These are phyloP conservation scores for Anisogramma anomala DNA, from an alignment of 2,329 filamentous ascomycete genomes.

Conservation along the genomic window DNA sequence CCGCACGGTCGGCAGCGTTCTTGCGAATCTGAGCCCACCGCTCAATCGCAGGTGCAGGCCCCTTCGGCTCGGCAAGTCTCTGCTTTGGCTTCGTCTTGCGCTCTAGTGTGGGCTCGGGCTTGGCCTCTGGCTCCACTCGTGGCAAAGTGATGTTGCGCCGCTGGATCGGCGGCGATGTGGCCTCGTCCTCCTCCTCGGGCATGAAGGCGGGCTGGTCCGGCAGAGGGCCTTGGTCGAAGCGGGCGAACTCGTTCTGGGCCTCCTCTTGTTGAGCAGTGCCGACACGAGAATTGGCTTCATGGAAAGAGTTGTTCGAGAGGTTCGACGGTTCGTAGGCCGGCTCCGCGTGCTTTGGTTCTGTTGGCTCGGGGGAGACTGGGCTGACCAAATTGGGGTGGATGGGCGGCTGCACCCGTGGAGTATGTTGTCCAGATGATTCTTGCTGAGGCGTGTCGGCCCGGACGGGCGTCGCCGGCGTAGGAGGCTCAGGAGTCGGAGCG, in stretches of 20 bases:
- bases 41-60: constrained; percentile 44
- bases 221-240: constrained; percentile 83
- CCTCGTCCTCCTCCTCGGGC: constrained; percentile 37
- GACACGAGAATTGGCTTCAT: constrained; percentile 44
- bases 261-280: constrained; percentile 47
- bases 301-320: constrained; percentile 32
- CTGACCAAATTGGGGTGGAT: background rate
- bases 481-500: background rate
- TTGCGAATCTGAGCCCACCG: constrained; percentile 94
- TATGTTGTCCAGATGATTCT: constrained; percentile 3
- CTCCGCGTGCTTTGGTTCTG: constrained; percentile 17
- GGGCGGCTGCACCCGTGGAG: background rate
- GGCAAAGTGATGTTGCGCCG: constrained; percentile 24
- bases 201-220: constrained; percentile 76
- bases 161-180: constrained; percentile 40
- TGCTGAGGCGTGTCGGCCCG: constrained; percentile 10
- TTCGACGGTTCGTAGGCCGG: constrained; percentile 27
- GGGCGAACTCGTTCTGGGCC: constrained; percentile 48
- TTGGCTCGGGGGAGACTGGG: constrained; percentile 17
- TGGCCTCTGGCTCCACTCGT: constrained; percentile 20
- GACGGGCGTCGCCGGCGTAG: background rate
- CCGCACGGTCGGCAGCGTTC: constrained; percentile 77
- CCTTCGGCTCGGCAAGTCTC: constrained; percentile 16
- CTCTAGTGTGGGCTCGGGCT: constrained; percentile 21
- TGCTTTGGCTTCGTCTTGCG: constrained; percentile 21